Percentiles rank a stretch among this genome's conserved stretches.
phyloP scores from a whole-genome alignment of 345 rosid genomes.

The Eucalyptus tenuipes region DNA sequence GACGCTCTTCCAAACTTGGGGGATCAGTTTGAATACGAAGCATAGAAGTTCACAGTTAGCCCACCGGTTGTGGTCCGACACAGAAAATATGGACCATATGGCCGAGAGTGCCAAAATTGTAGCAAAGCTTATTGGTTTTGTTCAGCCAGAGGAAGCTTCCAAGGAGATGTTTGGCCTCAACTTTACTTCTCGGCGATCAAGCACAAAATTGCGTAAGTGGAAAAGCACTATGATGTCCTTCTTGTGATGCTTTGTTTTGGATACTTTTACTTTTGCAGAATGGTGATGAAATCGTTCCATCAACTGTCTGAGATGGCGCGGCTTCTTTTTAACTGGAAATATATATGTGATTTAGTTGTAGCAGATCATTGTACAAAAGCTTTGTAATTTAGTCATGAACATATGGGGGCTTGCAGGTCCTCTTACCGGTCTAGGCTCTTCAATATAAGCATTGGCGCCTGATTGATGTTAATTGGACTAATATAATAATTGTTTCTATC shows the following conservation, averaged over 20 bases:
- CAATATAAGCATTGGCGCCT: background rate
- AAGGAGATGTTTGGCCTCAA: conserved; percentile 39
- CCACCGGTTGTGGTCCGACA: conserved; percentile 50
- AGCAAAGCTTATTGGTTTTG: conserved; percentile 43
- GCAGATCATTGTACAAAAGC: background rate
- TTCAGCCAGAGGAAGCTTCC: conserved; percentile 11
- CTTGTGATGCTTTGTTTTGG: background rate
- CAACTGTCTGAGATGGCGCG: no score
- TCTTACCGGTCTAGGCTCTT: background rate
- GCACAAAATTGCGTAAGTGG: conserved; percentile 1
- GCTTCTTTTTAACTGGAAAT: no score
- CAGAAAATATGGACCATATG: conserved; percentile 48
- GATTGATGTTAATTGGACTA: background rate
- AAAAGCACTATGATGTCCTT: background rate
- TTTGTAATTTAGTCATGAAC: background rate
- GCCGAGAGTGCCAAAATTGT: conserved; percentile 61
- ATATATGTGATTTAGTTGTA: background rate
- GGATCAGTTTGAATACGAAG: conserved; percentile 41
- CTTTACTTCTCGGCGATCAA: conserved; percentile 3
- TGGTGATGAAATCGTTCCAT: accelerated
- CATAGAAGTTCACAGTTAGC: conserved; percentile 58
- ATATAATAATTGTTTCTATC: background rate
- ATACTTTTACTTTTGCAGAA: background rate
- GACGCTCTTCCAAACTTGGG: conserved; percentile 63
- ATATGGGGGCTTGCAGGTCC: background rate